Percentiles rank a stretch among this genome's conserved stretches.
These are phyloP conservation scores for Colletotrichum musicola DNA, from an alignment of 2,329 filamentous ascomycete genomes.

Conservation along the genomic window DNA sequence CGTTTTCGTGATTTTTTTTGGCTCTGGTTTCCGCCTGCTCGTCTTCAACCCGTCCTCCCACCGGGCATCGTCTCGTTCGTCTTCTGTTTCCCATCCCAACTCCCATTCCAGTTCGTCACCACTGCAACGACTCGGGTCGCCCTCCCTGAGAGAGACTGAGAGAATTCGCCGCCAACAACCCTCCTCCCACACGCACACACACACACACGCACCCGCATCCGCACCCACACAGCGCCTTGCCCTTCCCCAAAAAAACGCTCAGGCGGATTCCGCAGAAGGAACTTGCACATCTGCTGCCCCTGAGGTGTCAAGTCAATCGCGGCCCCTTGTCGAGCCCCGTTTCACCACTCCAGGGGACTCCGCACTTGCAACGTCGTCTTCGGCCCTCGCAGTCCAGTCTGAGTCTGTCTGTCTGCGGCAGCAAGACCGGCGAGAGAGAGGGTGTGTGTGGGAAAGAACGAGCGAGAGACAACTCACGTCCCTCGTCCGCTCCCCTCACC, in stretches of 20 bases:
- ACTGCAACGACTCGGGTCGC: conserved; percentile 19
- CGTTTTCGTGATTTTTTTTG: conserved; percentile 6
- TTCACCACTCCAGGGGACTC: conserved; percentile 40
- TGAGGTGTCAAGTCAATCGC: conserved; percentile 43
- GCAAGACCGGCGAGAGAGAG: neutral
- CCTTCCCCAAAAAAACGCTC: conserved; percentile 27
- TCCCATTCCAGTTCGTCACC: conserved; percentile 29
- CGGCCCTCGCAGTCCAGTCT: conserved; percentile 24
- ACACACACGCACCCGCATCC: neutral
- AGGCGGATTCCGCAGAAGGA: conserved; percentile 33
- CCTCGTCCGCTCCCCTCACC: conserved; percentile 10
- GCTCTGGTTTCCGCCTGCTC: neutral
- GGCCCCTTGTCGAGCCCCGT: conserved; percentile 39
- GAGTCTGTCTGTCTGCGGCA: neutral
- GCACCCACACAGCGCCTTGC: neutral
- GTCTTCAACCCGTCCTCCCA: neutral
- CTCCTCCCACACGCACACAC: neutral
- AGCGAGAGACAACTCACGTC: conserved; percentile 3
- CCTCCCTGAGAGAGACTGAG: neutral
- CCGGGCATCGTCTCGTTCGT: neutral
- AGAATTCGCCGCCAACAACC: conserved; percentile 4
- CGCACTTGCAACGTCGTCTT: conserved; percentile 36
- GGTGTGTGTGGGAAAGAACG: neutral
- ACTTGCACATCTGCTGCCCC: conserved; percentile 40
- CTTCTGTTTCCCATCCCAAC: conserved; percentile 13